These are phyloP conservation scores for Yamagishiella unicocca DNA, from an alignment of 139 green algal genomes.

Conservation along the genomic window DNA sequence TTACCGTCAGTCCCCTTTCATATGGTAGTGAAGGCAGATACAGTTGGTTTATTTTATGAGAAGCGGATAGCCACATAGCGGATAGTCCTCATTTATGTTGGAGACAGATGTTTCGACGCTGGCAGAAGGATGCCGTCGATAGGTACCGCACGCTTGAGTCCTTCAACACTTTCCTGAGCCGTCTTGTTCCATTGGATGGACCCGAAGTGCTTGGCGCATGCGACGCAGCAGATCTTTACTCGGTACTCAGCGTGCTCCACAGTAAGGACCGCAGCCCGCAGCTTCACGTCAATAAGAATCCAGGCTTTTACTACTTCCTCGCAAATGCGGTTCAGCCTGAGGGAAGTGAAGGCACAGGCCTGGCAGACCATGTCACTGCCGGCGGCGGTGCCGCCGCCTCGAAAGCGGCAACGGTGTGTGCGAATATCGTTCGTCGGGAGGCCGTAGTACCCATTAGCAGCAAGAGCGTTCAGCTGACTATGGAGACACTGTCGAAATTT, in stretches of 20 bases:
- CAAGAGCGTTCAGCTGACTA: conserved; percentile 43
- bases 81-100: background rate
- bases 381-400: background rate
- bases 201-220: background rate
- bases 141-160: conserved; percentile 51
- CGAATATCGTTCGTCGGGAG: conserved; percentile 22
- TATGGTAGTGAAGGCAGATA: no score
- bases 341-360: background rate
- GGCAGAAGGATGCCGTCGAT: conserved; percentile 53
- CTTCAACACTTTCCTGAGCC: conserved; percentile 32
- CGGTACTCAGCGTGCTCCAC: conserved; percentile 52
- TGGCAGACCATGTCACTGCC: background rate
- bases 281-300: conserved; percentile 11
- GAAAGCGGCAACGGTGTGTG: background rate
- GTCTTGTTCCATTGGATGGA: background rate
- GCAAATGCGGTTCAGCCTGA: conserved; percentile 23
- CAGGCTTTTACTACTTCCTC: conserved; percentile 56
- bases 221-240: conserved; percentile 56
- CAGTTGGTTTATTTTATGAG: no score
- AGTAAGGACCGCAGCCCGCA: conserved; percentile 49
- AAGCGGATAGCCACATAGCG: no score
- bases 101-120: conserved; percentile 51
- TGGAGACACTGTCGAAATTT: conserved; percentile 24
- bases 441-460: conserved; percentile 59
- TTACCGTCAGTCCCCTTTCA: no score